Evolutionary conservation across 331 rosid genomes (phyloP).

Genomic region (Malus hybrid): DNA sequence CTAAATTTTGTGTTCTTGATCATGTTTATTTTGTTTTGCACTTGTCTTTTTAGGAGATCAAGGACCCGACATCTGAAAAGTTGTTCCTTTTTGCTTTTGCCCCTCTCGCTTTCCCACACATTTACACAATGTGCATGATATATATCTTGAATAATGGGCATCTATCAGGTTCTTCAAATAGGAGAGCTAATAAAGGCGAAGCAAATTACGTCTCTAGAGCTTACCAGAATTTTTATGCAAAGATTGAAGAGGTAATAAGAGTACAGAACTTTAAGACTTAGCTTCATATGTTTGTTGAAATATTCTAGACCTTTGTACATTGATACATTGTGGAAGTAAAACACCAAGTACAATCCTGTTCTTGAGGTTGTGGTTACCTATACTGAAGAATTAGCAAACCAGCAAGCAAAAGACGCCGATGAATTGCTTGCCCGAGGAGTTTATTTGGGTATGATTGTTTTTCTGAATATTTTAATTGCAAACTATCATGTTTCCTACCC

Average conservation of each 20-base stretch:
- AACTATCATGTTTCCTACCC: no score
- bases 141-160: no score
- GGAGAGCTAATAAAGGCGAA: slow-evolving; percentile 58
- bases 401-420: slow-evolving; percentile 69
- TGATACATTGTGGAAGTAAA: not conserved
- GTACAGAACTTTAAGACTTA: not conserved
- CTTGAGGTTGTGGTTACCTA: slow-evolving; percentile 63
- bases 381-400: slow-evolving; percentile 63
- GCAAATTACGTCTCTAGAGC: slow-evolving; percentile 70
- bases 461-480: no score
- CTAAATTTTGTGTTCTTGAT: no score
- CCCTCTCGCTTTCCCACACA: no score
- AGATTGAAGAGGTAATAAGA: slow-evolving; percentile 53
- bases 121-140: no score
- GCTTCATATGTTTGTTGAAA: not conserved
- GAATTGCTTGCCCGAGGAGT: slow-evolving; percentile 52
- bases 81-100: no score
- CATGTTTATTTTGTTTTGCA: no score
- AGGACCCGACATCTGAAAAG: no score
- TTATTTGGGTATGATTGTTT: slow-evolving; percentile 20
- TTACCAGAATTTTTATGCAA: slow-evolving; percentile 53
- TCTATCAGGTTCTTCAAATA: slow-evolving; percentile 54
- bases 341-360: slow-evolving; percentile 43
- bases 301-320: not conserved
- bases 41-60: no score